A percentile compares a stretch with the other conserved stretches of the same genome.
Conservation (phyloP, 257 asterid genomes). For the Solanum dulcamara region DNA sequence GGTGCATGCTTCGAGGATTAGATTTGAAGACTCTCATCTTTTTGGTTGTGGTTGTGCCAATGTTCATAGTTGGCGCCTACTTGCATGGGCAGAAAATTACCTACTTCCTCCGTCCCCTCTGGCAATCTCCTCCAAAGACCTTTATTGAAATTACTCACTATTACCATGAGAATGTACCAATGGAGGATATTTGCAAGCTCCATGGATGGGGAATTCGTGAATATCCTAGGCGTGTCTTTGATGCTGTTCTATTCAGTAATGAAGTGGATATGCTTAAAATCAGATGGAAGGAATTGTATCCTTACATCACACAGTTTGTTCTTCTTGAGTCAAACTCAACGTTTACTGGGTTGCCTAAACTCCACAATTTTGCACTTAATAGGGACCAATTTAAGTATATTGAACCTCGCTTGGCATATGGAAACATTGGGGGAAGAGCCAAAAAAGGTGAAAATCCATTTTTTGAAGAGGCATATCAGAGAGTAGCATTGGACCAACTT, state of each 20-base stretch:
- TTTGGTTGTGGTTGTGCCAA: constrained; percentile 48
- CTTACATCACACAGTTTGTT: constrained; percentile 65
- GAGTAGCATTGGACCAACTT: constrained; percentile 64
- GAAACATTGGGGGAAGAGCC: constrained; percentile 58
- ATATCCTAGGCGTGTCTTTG: constrained; percentile 70
- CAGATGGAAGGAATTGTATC: constrained; percentile 82
- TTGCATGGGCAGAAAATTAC: constrained; percentile 77
- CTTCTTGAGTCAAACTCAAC: constrained; percentile 81
- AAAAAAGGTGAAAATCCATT: constrained; percentile 73
- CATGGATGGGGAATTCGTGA: constrained; percentile 84
- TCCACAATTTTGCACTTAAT: constrained; percentile 38
- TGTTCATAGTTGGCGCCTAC: constrained; percentile 30
- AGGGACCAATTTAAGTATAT: constrained; percentile 48
- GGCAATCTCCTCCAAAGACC: constrained; percentile 88
- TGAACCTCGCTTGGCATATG: constrained; percentile 65
- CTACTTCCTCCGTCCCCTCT: constrained; percentile 71
- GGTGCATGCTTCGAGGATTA: constrained; percentile 51
- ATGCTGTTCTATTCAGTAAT: constrained; percentile 75
- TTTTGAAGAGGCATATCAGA: constrained; percentile 76
- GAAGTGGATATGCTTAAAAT: constrained; percentile 69
- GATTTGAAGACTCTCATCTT: constrained; percentile 50
- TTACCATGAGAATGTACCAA: constrained; percentile 62
- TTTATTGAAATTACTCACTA: constrained; percentile 65
- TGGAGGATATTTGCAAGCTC: constrained; percentile 72
- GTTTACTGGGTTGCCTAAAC: constrained; percentile 74